Conservation (phyloP, 2,329 filamentous ascomycete species). For the Aureobasidium pullulans region DNA sequence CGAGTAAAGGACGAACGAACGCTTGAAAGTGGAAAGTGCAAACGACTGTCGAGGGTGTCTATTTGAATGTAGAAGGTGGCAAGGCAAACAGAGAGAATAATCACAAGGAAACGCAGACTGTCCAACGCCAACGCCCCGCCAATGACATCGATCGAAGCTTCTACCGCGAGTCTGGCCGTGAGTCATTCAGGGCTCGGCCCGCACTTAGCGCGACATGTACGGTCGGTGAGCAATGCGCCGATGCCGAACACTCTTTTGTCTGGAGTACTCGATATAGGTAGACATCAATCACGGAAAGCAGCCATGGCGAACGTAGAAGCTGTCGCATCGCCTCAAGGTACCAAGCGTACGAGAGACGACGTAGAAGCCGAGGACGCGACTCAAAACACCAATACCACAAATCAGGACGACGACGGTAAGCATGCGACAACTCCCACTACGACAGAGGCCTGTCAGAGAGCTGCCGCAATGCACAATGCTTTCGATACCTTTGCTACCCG, state of each 20-base stretch:
- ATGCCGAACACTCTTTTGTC: conserved; percentile 2
- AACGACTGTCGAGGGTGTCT: not conserved
- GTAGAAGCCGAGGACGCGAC: conserved; percentile 13
- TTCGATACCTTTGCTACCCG: no score
- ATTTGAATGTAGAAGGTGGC: not conserved
- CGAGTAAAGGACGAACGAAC: conserved; percentile 4
- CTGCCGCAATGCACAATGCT: no score
- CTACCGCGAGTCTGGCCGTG: not conserved
- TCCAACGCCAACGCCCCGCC: not conserved
- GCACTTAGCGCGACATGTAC: not conserved
- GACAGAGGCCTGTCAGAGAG: not conserved
- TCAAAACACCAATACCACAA: not conserved
- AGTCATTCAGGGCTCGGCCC: conserved; percentile 7
- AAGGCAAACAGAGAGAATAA: not conserved
- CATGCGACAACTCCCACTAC: not conserved
- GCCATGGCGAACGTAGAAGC: not conserved
- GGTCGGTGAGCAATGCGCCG: not conserved
- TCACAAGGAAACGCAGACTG: conserved; percentile 6
- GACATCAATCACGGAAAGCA: not conserved
- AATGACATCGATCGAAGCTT: conserved; percentile 6
- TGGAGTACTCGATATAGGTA: no score
- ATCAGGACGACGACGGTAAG: conserved; percentile 12
- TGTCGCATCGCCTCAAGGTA: conserved; percentile 16
- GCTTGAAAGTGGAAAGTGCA: not conserved
- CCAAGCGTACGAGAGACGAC: conserved; percentile 15